phyloP scores from a whole-genome alignment of 805 yeast species.

The Sugiyamaella marilandica region DNA sequence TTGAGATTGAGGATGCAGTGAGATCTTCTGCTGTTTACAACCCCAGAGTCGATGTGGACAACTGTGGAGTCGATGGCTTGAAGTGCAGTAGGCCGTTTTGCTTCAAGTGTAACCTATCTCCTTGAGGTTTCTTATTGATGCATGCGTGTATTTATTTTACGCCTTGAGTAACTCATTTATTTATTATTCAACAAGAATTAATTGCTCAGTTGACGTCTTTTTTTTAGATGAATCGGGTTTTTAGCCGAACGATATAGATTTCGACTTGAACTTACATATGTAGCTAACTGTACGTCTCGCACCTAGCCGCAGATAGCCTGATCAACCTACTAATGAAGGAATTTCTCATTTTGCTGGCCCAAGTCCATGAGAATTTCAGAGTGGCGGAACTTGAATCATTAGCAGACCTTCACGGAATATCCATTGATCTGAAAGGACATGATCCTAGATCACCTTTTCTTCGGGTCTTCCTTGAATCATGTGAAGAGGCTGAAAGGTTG shows the following conservation, averaged over 20 bases:
- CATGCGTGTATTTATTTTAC: too few relatives aligned
- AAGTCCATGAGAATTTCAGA: conserved; percentile 73
- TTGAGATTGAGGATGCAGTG: too few relatives aligned
- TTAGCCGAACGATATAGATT: neutral
- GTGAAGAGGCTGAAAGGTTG: conserved; percentile 59
- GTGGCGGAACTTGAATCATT: conserved; percentile 78
- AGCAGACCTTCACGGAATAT: conserved; percentile 57
- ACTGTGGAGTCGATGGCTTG: conserved; percentile 1
- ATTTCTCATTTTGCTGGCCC: conserved; percentile 81
- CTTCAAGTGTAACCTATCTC: neutral
- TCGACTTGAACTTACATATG: neutral
- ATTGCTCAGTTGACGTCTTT: too few relatives aligned
- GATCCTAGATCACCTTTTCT: conserved; percentile 62
- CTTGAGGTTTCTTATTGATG: too few relatives aligned
- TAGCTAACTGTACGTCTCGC: neutral
- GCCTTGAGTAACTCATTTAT: too few relatives aligned
- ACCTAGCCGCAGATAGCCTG: neutral
- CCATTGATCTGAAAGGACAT: conserved; percentile 34
- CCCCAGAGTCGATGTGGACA: neutral
- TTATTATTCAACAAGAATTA: too few relatives aligned
- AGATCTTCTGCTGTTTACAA: too few relatives aligned
- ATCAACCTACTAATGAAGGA: conserved; percentile 17
- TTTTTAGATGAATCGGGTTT: too few relatives aligned
- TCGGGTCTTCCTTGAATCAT: conserved; percentile 59
- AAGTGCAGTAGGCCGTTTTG: conserved; percentile 1